phyloP scores from a whole-genome alignment of 371 early-diverging fungal genomes.

The Funneliformis caledonium region DNA sequence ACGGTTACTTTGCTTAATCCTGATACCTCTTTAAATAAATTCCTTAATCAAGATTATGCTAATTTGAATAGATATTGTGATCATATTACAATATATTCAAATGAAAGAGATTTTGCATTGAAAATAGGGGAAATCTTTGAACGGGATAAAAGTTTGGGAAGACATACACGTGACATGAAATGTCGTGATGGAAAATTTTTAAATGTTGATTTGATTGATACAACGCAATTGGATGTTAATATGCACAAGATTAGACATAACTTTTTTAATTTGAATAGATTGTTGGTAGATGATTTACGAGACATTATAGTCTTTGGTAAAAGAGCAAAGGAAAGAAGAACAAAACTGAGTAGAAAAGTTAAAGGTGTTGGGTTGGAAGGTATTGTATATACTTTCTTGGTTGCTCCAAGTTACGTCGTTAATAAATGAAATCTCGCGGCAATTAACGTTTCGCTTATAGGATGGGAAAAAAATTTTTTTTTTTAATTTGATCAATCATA shows the following conservation, averaged over 20 bases:
- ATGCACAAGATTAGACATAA: conserved; percentile 52
- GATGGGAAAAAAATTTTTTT: too few relatives aligned
- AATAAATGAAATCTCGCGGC: conserved; percentile 35
- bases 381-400: conserved; percentile 48
- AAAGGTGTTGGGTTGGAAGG: conserved; percentile 45
- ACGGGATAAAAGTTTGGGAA: conserved; percentile 42
- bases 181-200: conserved; percentile 45
- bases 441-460: not conserved
- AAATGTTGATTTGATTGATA: conserved; percentile 55
- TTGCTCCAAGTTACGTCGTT: conserved; percentile 50
- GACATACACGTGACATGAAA: conserved; percentile 43
- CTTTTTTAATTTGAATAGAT: conserved; percentile 53
- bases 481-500: too few relatives aligned
- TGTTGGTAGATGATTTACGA: conserved; percentile 52
- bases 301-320: conserved; percentile 49
- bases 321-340: conserved; percentile 49
- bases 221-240: conserved; percentile 52
- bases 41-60: conserved; percentile 47
- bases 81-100: conserved; percentile 51
- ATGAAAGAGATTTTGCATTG: conserved; percentile 50
- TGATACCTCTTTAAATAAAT: conserved; percentile 46
- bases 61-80: conserved; percentile 46
- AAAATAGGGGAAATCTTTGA: conserved; percentile 47
- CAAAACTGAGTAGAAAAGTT: conserved; percentile 44
- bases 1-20: conserved; percentile 52